Percentiles rank a stretch among this genome's conserved stretches.
Evolutionary conservation across 331 rosid genomes (phyloP).

Genomic region (Malus hybrid): DNA sequence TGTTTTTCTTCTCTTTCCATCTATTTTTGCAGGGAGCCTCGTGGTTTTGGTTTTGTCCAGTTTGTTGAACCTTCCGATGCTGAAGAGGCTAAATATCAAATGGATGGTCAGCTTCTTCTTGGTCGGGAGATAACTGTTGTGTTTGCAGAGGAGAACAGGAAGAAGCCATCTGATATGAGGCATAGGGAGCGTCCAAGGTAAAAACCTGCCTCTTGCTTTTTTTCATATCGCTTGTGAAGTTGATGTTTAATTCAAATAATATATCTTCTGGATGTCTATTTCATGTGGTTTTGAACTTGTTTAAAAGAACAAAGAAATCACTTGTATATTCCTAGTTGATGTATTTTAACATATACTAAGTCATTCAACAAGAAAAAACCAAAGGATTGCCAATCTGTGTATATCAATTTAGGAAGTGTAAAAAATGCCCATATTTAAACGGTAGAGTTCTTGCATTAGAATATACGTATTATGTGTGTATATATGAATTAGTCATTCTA

Average conservation of each 20-base stretch:
- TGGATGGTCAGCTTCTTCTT: slow-evolving; percentile 90
- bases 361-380: neutral
- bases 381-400: neutral
- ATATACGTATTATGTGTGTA: neutral
- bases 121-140: slow-evolving; percentile 97
- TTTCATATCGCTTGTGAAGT: neutral
- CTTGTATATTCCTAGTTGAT: neutral
- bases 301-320: neutral
- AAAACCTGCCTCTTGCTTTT: neutral
- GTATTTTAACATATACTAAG: neutral
- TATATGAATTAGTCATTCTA: neutral
- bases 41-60: slow-evolving; percentile 97
- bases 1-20: slow-evolving; percentile 1
- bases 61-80: slow-evolving; percentile 94
- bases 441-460: neutral
- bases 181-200: slow-evolving; percentile 65
- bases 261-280: neutral
- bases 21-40: slow-evolving; percentile 60
- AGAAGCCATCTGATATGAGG: slow-evolving; percentile 96
- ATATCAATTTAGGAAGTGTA: neutral
- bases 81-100: slow-evolving; percentile 86
- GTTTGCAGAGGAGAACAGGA: slow-evolving; percentile 96
- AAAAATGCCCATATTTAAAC: neutral
- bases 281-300: neutral
- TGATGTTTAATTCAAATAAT: neutral